Base-by-base conservation (phyloP, 2,329 filamentous ascomycete species). In the Penicillium aurantiogriseum region DNA sequence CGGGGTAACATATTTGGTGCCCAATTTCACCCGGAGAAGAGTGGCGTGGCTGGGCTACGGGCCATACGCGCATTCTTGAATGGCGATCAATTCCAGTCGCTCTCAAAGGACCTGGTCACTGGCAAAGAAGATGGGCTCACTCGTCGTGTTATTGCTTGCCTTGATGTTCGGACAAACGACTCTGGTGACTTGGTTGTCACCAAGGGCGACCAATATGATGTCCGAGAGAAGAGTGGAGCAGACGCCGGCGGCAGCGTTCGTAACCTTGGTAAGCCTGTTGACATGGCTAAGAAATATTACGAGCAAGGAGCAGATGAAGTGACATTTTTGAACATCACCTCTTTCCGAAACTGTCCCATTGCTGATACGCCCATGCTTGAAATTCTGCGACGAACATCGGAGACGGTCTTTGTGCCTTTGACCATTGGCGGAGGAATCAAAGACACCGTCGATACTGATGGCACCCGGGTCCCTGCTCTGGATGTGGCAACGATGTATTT, bases 11-110 rank as follows among this genome's bases (percentile, higher is more conserved):
- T 97, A 23, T 86, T 96, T 57, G 92, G 89, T 3, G 96, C 94
- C 3, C 94, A 99, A 69, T 99, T 99, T 74, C 94, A 99, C 77
- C 94, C 94, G 0, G 94, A 99, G 72, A 99, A 99, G 82, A 96
- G 91, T 70, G 94, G 94, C 52, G 87, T 88, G 19, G 93, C 94
- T 3, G 94, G 94, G 11, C 78, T 97, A 60, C 83, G 91, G 31
- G 88, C 95, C 1, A 69, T 99, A 64, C 88, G 88, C 66, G 88
- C 93, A 6, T 99, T 99, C 74, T 79, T 97, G 33, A 85, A 89
- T n/a, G 90, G 91, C 17, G 79, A 83, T 25, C 83, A 83, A 58
- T 81, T 82, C 45, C 76, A 82, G 46, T 77, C 79, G 15, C 78
- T 91, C n/a, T 68, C 77, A 0, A 56, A 62, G 43, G 57, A 66